Base-by-base conservation (phyloP, 176 grass and related monocot genomes). In the Aegilops tauschii region DNA sequence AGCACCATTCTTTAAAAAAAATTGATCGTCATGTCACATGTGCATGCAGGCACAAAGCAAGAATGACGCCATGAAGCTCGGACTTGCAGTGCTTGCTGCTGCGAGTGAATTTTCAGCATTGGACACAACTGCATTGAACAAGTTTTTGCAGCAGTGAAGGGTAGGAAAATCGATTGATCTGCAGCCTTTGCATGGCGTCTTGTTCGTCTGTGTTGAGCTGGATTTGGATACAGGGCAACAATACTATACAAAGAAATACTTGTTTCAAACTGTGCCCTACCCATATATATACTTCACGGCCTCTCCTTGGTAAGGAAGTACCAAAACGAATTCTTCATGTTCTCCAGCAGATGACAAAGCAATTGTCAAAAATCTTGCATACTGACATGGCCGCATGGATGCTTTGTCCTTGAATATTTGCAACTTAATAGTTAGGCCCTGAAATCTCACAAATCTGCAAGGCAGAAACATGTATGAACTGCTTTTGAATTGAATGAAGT, bases 51-150 rank as follows among this genome's bases (percentile, higher is more conserved):
- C 97, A 85, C 87, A 80, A 13, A 96, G 50, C 66, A 89, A 90
- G 1, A 90, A 92, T 69, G 94, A 92, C 82, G 92, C 97, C 3
- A 42, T 88, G 45, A 94, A 93, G 88, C 90, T 99, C 3, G 97
- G 85, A 45, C 89, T 74, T 71, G 87, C 83, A 54, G 94, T 94
- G 86, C 80, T 90, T 77, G 88, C 89, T 80, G 92, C 85, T 21
- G 89, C 86, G 20, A 93, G 83, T 75, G 89, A 92, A 78, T 99
- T 99, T 78, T 70, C 73, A 71, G 97, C 94, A 49, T 68, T 99
- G 85, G 97, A 99, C 58, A 82, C 83, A 59, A 90, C 67, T 9
- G 87, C 90, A 21, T 84, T 94, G 65, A 73, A 80, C 50, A 96
- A 93, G 59, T 93, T 93, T 65, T 47, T 99, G 58, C 92, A 93